Evolutionary conservation across 1,284 basidiomycete species (phyloP).

Genomic region (Crucibulum parvulum): DNA sequence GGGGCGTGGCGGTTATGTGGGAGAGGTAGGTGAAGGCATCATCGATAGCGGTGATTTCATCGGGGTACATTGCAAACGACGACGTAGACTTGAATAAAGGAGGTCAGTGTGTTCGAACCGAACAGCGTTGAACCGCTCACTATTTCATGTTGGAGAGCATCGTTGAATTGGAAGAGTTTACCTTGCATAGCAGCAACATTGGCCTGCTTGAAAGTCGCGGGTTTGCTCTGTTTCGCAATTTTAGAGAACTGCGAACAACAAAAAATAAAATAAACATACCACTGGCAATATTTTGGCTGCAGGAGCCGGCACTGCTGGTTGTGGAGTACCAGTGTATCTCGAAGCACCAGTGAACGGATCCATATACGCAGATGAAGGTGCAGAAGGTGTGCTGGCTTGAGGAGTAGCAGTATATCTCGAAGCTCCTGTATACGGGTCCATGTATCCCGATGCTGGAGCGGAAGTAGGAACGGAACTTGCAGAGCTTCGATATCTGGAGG

Average conservation of each 20-base stretch:
- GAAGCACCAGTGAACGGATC: conserved; percentile 80
- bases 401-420: conserved; percentile 59
- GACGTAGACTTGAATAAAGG: conserved; percentile 62
- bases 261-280: conserved; percentile 44
- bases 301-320: conserved; percentile 23
- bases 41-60: conserved; percentile 70
- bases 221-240: conserved; percentile 49
- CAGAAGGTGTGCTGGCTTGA: conserved; percentile 23
- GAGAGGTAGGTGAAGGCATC: conserved; percentile 73
- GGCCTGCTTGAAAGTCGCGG: conserved; percentile 84
- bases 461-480: conserved; percentile 26
- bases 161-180: conserved; percentile 87
- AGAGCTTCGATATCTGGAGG: conserved; percentile 63
- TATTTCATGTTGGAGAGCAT: conserved; percentile 70
- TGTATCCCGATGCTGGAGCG: conserved; percentile 29
- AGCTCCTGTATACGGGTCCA: conserved; percentile 59
- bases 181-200: conserved; percentile 88
- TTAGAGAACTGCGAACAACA: background rate
- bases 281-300: conserved; percentile 60
- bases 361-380: conserved; percentile 18
- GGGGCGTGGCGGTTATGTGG: conserved; percentile 50
- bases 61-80: conserved; percentile 70
- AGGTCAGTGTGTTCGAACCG: background rate
- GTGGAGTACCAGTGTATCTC: conserved; percentile 56
- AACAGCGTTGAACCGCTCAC: conserved; percentile 45